A percentile compares a stretch with the other conserved stretches of the same genome.
These are phyloP conservation scores for Cornus kousa DNA, from an alignment of 148 eudicot species.

Conservation along the genomic window DNA sequence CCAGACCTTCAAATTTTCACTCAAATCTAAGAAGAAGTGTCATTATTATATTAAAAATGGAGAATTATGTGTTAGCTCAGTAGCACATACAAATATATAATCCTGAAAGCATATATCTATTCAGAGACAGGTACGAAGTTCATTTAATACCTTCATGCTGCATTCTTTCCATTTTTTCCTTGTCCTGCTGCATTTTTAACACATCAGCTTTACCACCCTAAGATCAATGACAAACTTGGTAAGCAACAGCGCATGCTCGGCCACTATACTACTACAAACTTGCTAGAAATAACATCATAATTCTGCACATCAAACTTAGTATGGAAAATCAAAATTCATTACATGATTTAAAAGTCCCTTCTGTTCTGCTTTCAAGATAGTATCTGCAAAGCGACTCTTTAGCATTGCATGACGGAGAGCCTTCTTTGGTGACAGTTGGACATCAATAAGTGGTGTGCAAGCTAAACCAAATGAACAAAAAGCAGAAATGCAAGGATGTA, in stretches of 20 bases:
- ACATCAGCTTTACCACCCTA: slow-evolving; percentile 39
- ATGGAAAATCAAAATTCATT: slow-evolving; percentile 14
- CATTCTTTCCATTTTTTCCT: slow-evolving; percentile 33
- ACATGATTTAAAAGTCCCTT: slow-evolving; percentile 46
- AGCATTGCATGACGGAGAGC: slow-evolving; percentile 82
- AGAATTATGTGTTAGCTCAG: neutral
- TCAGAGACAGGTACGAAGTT: slow-evolving; percentile 1
- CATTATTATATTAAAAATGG: too few species aligned
- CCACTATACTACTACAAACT: too few species aligned
- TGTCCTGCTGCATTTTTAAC: slow-evolving; percentile 32
- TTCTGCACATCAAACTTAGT: too few species aligned
- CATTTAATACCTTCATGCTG: slow-evolving; percentile 41
- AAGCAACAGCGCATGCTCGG: too few species aligned
- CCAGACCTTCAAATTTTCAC: neutral
- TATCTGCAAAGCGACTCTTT: slow-evolving; percentile 76
- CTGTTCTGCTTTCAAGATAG: slow-evolving; percentile 67
- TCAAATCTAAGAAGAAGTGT: too few species aligned
- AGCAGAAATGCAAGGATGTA: neutral
- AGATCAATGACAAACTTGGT: too few species aligned
- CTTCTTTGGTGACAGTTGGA: slow-evolving; percentile 58
- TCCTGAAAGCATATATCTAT: too few species aligned
- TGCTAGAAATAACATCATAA: too few species aligned
- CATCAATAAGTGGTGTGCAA: slow-evolving; percentile 32
- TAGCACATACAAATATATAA: neutral
- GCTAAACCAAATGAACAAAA: slow-evolving; percentile 28